Evolutionary conservation across 331 rosid genomes (phyloP), one percentile per base, ranked within the genome.

Genomic region (Arachis monticola): DNA sequence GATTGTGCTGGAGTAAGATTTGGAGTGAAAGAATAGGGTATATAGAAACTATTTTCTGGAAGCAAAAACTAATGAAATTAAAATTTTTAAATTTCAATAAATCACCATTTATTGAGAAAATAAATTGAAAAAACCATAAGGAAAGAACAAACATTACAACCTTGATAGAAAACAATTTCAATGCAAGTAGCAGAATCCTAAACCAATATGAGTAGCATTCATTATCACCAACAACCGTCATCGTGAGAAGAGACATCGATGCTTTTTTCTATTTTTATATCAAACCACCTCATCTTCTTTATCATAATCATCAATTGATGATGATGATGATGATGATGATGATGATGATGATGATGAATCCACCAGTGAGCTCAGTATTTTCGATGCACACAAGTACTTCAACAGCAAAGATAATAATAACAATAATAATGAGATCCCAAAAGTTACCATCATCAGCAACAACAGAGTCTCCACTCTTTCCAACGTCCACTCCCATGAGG

Each of bases 341-440:
- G 27, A 22, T 22, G 27, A 22, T 22, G 52, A 46, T 35, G 45
- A 44, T 47, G 89, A 91, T 10, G 94, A 89, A 46, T 67, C 92
- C 17, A 68, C 85, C 31, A 60, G 63, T 3, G 97, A 93, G 74
- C 83, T 91, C 3, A 91, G 89, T 82, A 84, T 91, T 30, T 89
- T 93, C 46, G 92, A 93, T 68, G 90, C 97, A 6, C 91, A 84
- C 74, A 89, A 88, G 74, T 91, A 85, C 81, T 93, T 93, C 90
- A 89, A 84, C 47, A 5, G 13, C 22, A 92, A 93, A 22, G 77
- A 72, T 9, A 65, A 68, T 27, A 27, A 27, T 27, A 27, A 27
- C 30, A 27, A 27, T 27, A 27, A 27, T 27, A 27, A 27, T 27
- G 30, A 27, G 30, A 27, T 27, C 30, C 30, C 30, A 27, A 27